Percentiles rank a stretch among this genome's conserved stretches.
These are phyloP conservation scores for Monosporozyma unispora DNA, from an alignment of 805 yeast species.

Conservation along the genomic window DNA sequence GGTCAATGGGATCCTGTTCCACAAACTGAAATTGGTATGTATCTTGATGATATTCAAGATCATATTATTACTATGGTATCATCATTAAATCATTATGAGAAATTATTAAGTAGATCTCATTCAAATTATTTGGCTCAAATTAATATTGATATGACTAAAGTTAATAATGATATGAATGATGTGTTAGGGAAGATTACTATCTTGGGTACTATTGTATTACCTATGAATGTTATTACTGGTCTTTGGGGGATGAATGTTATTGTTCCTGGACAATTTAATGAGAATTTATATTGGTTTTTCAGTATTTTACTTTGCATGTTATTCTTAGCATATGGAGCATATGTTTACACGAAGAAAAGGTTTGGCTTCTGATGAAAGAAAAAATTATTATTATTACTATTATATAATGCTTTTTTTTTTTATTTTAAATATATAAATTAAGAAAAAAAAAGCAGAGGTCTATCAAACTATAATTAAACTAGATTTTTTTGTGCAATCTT, in stretches of 20 bases:
- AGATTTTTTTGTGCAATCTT: background rate
- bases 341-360: conserved; percentile 39
- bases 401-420: background rate
- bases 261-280: conserved; percentile 82
- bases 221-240: conserved; percentile 92
- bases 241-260: conserved; percentile 98
- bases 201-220: conserved; percentile 89
- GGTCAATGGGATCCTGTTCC: conserved; percentile 79
- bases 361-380: conserved; percentile 33
- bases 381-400: background rate
- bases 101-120: conserved; percentile 87
- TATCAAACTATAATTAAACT: background rate
- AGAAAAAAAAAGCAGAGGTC: no score
- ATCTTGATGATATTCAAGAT: conserved; percentile 94
- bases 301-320: conserved; percentile 40
- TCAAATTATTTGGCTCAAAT: conserved; percentile 94
- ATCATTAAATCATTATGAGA: conserved; percentile 87
- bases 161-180: conserved; percentile 94
- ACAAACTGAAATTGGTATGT: conserved; percentile 82
- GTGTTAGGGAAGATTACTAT: conserved; percentile 89
- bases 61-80: conserved; percentile 97
- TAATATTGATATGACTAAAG: conserved; percentile 95
- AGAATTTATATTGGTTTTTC: conserved; percentile 60
- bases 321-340: conserved; percentile 38
- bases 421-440: background rate